Conservation (phyloP, 805 yeast genomes). For the Yarrowia deformans region DNA sequence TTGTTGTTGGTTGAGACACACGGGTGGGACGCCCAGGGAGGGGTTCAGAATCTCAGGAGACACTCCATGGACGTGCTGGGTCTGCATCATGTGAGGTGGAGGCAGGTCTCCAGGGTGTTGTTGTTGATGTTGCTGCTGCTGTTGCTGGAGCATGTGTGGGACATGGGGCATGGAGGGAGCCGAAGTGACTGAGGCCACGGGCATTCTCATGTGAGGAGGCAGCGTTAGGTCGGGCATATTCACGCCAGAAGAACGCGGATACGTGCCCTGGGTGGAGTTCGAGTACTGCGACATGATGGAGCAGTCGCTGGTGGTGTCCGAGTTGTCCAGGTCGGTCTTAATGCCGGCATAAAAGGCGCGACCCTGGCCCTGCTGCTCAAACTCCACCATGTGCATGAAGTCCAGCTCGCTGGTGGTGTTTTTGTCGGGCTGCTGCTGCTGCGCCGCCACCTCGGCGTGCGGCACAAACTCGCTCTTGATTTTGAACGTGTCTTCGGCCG, state of each 20-base stretch:
- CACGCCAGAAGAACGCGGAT: slow-evolving; percentile 6
- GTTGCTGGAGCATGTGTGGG: slow-evolving; percentile 2
- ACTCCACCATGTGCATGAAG: slow-evolving; percentile 38
- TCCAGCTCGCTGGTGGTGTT: slow-evolving; percentile 18
- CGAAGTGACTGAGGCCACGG: slow-evolving; percentile 4
- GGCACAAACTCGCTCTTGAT: slow-evolving; percentile 35
- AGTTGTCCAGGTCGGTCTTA: slow-evolving; percentile 34
- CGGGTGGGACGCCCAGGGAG: neutral
- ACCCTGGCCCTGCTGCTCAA: slow-evolving; percentile 36
- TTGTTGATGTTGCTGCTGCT: too few relatives aligned
- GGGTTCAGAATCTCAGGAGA: slow-evolving; percentile 28
- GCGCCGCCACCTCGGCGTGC: neutral
- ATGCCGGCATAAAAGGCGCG: slow-evolving; percentile 28
- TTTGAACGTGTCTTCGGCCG: slow-evolving; percentile 32
- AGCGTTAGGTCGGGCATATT: slow-evolving; percentile 10
- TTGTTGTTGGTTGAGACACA: neutral
- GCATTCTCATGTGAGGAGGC: slow-evolving; percentile 31
- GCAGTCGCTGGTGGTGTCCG: slow-evolving; percentile 34
- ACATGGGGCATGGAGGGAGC: neutral
- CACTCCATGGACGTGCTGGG: slow-evolving; percentile 9
- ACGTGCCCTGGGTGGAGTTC: slow-evolving; percentile 23
- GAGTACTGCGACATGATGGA: slow-evolving; percentile 37
- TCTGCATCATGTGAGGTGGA: neutral
- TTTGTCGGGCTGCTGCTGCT: slow-evolving; percentile 10
- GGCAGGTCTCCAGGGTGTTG: neutral